A percentile compares a stretch with the other conserved stretches of the same genome.
Conservation (phyloP, 129 eudicot genomes). For the Flaveria linearis region DNA sequence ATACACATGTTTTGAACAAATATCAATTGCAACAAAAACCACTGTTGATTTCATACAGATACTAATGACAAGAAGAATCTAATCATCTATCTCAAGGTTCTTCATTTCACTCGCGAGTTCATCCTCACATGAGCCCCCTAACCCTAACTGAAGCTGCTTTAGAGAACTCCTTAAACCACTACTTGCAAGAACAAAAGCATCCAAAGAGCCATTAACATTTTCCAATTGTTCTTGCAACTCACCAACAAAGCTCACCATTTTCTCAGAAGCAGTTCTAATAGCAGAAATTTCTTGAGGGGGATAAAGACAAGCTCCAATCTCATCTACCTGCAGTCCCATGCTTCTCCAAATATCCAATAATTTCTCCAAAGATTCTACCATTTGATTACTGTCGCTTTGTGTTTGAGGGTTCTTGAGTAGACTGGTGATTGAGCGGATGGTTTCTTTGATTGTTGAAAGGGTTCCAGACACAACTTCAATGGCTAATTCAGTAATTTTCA, state of each 20-base stretch:
- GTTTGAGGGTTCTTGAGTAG: conserved; percentile 51
- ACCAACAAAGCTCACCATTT: conserved; percentile 43
- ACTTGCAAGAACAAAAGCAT: conserved; percentile 55
- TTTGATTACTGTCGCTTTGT: conserved; percentile 27
- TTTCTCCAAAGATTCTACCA: conserved; percentile 60
- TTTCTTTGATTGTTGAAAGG: conserved; percentile 59
- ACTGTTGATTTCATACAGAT: neutral
- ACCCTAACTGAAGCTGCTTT: conserved; percentile 48
- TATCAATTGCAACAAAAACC: conserved; percentile 4
- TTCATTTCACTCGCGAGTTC: conserved; percentile 49
- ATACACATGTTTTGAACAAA: conserved; percentile 7
- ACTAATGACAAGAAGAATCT: conserved; percentile 15
- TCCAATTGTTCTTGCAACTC: conserved; percentile 55
- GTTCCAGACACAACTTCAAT: conserved; percentile 52
- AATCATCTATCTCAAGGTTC: conserved; percentile 46
- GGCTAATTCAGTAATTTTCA: conserved; percentile 66
- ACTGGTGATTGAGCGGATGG: conserved; percentile 60
- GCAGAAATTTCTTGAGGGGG: conserved; percentile 83
- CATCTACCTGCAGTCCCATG: conserved; percentile 72
- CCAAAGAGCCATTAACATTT: conserved; percentile 46
- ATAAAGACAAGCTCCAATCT: conserved; percentile 92
- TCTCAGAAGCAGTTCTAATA: conserved; percentile 55
- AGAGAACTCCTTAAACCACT: conserved; percentile 44
- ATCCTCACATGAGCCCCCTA: conserved; percentile 36
- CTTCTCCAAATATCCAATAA: conserved; percentile 54